These are phyloP conservation scores for Ambrosia hybrid DNA, from an alignment of 140 eudicot species.

Conservation along the genomic window DNA sequence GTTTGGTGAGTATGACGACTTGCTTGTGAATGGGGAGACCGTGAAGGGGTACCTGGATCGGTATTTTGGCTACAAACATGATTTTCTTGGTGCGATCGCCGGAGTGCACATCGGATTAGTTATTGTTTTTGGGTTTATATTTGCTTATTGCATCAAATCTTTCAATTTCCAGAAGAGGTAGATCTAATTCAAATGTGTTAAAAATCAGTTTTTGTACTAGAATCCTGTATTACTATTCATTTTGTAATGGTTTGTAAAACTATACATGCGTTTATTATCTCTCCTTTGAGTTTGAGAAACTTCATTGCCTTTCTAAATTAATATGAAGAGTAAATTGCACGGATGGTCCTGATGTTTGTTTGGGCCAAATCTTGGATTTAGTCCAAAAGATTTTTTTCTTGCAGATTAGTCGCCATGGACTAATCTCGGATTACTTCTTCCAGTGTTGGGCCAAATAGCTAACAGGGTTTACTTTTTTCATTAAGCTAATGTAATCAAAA, in stretches of 20 bases:
- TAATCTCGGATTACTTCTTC: too few relatives aligned
- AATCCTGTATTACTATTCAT: neutral
- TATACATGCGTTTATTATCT: neutral
- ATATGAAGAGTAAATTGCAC: too few relatives aligned
- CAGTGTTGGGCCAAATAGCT: too few relatives aligned
- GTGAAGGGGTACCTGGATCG: constrained; percentile 42
- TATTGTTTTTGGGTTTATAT: constrained; percentile 34
- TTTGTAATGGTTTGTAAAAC: neutral
- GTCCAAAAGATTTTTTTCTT: too few relatives aligned
- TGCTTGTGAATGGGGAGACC: constrained; percentile 26
- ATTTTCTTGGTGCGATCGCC: constrained; percentile 43
- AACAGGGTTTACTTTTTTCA: too few relatives aligned
- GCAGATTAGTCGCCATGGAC: too few relatives aligned
- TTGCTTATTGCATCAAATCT: constrained; percentile 47
- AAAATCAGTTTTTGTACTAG: neutral
- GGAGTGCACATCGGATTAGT: constrained; percentile 44
- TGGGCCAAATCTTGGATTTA: too few relatives aligned
- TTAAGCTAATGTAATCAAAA: too few relatives aligned
- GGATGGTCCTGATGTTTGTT: too few relatives aligned
- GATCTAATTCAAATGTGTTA: neutral
- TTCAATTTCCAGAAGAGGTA: constrained; percentile 61
- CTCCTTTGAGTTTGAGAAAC: neutral
- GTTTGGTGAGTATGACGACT: constrained; percentile 45
- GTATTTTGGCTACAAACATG: constrained; percentile 53
- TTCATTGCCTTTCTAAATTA: neutral